phyloP scores from a whole-genome alignment of 768 basidiomycete genomes.

The Paxillus rubicundulus region DNA sequence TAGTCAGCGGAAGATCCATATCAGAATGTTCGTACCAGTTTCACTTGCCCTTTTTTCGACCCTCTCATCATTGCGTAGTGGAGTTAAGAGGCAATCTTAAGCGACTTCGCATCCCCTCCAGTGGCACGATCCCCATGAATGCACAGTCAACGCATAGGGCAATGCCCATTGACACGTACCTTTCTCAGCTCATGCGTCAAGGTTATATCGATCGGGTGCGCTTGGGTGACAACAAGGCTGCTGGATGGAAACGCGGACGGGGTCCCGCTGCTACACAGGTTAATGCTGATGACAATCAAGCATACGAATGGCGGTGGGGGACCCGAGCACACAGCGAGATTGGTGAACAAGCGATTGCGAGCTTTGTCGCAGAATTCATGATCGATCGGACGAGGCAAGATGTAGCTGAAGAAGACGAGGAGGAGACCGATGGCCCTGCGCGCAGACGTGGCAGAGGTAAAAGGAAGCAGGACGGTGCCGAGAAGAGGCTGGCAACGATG shows the following conservation, averaged over 20 bases:
- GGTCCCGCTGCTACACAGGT: constrained; percentile 41
- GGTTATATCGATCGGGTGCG: constrained; percentile 73
- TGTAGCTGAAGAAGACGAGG: constrained; percentile 32
- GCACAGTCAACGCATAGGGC: constrained; percentile 47
- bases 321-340: constrained; percentile 75
- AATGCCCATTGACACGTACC: constrained; percentile 62
- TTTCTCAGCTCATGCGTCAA: constrained; percentile 61
- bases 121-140: constrained; percentile 48
- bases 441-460: constrained; percentile 16
- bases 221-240: constrained; percentile 46
- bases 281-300: constrained; percentile 26
- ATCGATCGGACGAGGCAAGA: constrained; percentile 36
- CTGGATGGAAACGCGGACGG: constrained; percentile 54
- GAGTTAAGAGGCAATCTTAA: constrained; percentile 71
- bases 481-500: constrained; percentile 45
- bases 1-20: constrained; percentile 76
- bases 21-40: constrained; percentile 59
- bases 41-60: background rate
- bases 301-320: constrained; percentile 87
- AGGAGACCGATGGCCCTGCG: constrained; percentile 20
- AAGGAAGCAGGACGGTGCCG: constrained; percentile 22
- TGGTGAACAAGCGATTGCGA: constrained; percentile 67
- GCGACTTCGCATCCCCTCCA: constrained; percentile 59
- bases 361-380: constrained; percentile 80
- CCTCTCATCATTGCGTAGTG: constrained; percentile 39